Conservation (phyloP, 331 rosid species). For the Malus hybrid region DNA sequence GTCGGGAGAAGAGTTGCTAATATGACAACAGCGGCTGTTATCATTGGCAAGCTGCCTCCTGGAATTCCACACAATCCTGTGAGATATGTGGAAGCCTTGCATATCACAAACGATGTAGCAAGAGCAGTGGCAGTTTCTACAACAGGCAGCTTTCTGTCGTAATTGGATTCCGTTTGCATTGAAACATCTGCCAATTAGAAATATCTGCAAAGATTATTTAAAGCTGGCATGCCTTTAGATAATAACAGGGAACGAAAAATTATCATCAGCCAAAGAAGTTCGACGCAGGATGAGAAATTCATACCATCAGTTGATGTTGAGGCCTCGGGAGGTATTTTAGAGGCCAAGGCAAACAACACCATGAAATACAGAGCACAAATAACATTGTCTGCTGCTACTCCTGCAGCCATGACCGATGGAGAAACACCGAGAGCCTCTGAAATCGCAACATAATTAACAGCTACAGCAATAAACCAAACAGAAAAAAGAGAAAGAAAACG, state of each 20-base stretch:
- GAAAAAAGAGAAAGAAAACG: neutral
- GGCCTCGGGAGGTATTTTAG: slow-evolving; percentile 54
- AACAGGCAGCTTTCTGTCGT: slow-evolving; percentile 31
- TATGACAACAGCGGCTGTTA: slow-evolving; percentile 54
- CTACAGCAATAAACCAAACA: slow-evolving; percentile 31
- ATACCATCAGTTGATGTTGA: slow-evolving; percentile 37
- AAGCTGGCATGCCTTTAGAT: neutral
- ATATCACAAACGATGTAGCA: slow-evolving; percentile 46
- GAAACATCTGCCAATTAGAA: slow-evolving; percentile 30
- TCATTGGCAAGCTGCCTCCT: slow-evolving; percentile 56
- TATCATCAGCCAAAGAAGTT: neutral
- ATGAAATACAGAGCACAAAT: slow-evolving; percentile 58
- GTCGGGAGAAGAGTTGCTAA: slow-evolving; percentile 57
- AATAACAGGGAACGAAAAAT: neutral
- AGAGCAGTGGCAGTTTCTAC: slow-evolving; percentile 47
- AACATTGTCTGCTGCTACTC: slow-evolving; percentile 68
- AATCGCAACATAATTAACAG: slow-evolving; percentile 82
- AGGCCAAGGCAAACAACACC: slow-evolving; percentile 58
- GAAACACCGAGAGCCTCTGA: slow-evolving; percentile 76
- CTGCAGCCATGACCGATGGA: slow-evolving; percentile 71
- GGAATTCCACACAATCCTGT: slow-evolving; percentile 35
- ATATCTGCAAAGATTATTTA: neutral
- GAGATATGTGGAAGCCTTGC: slow-evolving; percentile 38
- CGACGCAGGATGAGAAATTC: neutral
- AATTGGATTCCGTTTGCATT: slow-evolving; percentile 16